Conservation (phyloP, 139 green algal genomes). For the Chlamydomonas applanata region DNA sequence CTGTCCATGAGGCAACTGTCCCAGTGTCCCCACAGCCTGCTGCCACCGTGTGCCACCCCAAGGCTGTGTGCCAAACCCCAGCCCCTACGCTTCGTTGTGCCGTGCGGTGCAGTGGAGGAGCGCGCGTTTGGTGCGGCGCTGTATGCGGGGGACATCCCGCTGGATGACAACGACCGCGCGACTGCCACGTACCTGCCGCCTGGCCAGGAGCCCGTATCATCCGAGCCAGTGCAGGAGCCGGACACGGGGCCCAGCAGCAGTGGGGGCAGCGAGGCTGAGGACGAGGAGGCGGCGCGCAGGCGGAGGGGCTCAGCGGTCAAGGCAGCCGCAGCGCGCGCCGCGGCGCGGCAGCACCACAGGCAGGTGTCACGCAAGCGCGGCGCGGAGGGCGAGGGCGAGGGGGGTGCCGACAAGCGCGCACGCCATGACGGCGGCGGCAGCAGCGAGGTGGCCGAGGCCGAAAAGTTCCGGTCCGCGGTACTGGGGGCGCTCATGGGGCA, state of each 20-base stretch:
- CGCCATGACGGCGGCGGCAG: neutral
- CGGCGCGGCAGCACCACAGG: neutral
- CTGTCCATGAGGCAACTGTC: neutral
- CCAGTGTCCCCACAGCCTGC: no score
- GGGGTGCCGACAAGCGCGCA: neutral
- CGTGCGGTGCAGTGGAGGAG: conserved; percentile 27
- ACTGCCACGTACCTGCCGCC: conserved; percentile 19
- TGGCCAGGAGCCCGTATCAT: neutral
- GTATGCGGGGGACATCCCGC: conserved; percentile 33
- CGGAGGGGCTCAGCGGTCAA: neutral
- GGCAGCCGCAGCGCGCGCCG: conserved; percentile 4
- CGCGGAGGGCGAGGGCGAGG: neutral
- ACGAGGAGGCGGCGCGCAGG: neutral
- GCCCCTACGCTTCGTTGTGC: no score
- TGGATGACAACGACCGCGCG: conserved; percentile 19
- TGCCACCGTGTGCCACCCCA: no score
- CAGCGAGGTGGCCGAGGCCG: conserved; percentile 24
- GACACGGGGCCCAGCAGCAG: neutral
- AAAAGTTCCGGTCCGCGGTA: conserved; percentile 11
- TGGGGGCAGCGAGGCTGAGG: neutral
- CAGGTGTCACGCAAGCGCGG: conserved; percentile 3
- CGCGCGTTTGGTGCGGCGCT: conserved; percentile 10
- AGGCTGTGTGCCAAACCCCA: no score
- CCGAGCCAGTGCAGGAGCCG: neutral
- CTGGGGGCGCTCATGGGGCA: conserved; percentile 5